phyloP scores from a whole-genome alignment of 2,329 filamentous ascomycete genomes.

The Teratosphaeria nubilosa region DNA sequence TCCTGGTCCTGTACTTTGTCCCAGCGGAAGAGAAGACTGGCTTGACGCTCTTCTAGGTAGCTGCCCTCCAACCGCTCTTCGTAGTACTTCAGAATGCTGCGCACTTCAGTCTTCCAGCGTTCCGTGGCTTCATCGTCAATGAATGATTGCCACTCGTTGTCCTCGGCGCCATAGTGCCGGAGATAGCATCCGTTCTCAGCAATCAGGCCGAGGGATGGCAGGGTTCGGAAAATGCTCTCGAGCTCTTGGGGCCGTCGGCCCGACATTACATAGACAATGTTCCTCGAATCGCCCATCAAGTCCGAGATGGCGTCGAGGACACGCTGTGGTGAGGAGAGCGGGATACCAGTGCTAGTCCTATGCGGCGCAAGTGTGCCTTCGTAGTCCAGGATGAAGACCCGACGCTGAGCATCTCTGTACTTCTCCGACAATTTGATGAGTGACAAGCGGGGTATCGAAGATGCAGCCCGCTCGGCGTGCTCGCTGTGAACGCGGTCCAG shows the following conservation, averaged over 20 bases:
- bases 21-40: slow-evolving; percentile 85
- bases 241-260: slow-evolving; percentile 78
- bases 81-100: slow-evolving; percentile 78
- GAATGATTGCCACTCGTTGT: slow-evolving; percentile 64
- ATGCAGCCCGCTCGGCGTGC: slow-evolving; percentile 74
- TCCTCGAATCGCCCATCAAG: slow-evolving; percentile 66
- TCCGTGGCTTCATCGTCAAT: slow-evolving; percentile 60
- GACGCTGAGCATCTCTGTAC: slow-evolving; percentile 56
- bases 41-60: slow-evolving; percentile 82
- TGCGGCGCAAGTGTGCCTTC: slow-evolving; percentile 86
- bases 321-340: slow-evolving; percentile 75
- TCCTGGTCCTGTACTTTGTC: slow-evolving; percentile 69
- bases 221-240: slow-evolving; percentile 71
- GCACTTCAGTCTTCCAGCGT: slow-evolving; percentile 76
- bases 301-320: slow-evolving; percentile 77
- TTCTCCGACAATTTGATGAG: slow-evolving; percentile 52
- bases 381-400: slow-evolving; percentile 85
- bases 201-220: slow-evolving; percentile 77
- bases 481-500: slow-evolving; percentile 71
- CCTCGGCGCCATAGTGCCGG: slow-evolving; percentile 50
- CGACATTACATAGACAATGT: slow-evolving; percentile 90
- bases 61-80: slow-evolving; percentile 80
- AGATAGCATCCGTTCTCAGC: slow-evolving; percentile 93
- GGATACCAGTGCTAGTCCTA: slow-evolving; percentile 73
- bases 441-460: slow-evolving; percentile 75